These are phyloP conservation scores for Graphilbum sp. DNA, from an alignment of 2,329 filamentous ascomycete species.

Conservation along the genomic window DNA sequence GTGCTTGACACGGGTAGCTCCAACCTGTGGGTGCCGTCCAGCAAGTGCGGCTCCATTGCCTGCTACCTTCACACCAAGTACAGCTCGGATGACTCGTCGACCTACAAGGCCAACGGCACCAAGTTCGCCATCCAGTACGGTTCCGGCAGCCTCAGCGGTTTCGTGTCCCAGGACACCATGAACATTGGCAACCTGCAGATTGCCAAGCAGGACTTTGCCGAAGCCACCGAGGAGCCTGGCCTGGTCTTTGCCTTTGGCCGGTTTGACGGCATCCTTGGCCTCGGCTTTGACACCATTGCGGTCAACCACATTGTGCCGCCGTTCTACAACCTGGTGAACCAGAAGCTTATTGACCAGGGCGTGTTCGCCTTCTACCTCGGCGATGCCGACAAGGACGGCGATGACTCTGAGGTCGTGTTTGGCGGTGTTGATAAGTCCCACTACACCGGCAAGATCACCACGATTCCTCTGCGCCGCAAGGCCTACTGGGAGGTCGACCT, in stretches of 20 bases:
- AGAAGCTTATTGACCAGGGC: conserved; percentile 76
- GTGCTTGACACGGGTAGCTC: conserved; percentile 97
- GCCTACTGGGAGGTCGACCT: conserved; percentile 99
- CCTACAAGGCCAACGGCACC: conserved; percentile 87
- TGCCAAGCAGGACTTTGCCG: conserved; percentile 85
- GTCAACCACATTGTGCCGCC: conserved; percentile 90
- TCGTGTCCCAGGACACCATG: conserved; percentile 77
- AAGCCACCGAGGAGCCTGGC: conserved; percentile 89
- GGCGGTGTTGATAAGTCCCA: conserved; percentile 75
- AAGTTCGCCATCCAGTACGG: conserved; percentile 90
- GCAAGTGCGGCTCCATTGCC: conserved; percentile 82
- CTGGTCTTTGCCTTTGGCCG: conserved; percentile 94
- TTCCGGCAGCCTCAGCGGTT: conserved; percentile 84
- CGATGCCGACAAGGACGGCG: conserved; percentile 47
- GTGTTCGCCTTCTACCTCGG: conserved; percentile 96
- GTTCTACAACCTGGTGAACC: conserved; percentile 90
- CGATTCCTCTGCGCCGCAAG: conserved; percentile 91
- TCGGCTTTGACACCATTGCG: conserved; percentile 92
- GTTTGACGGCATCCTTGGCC: conserved; percentile 84
- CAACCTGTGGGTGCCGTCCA: conserved; percentile 95
- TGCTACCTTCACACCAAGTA: conserved; percentile 98
- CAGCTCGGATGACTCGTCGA: conserved; percentile 74
- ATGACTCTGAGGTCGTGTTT: conserved; percentile 75
- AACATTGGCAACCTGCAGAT: conserved; percentile 79
- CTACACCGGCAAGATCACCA: conserved; percentile 71